Percentiles rank a stretch among this genome's conserved stretches.
These are phyloP conservation scores for Piromyces finnis DNA, from an alignment of 192 early-diverging fungal species.

Conservation along the genomic window DNA sequence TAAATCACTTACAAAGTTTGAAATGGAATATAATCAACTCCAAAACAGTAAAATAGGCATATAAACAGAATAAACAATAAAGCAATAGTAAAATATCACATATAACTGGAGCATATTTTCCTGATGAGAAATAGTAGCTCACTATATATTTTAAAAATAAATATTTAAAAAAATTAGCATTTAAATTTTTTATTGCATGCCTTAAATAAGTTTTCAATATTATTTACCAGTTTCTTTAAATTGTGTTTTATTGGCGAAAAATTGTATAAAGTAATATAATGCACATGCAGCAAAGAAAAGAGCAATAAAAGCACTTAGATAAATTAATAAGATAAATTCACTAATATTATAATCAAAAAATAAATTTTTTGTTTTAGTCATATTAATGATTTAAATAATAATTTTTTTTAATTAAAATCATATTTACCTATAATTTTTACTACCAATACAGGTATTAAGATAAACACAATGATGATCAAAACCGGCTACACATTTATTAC, in stretches of 20 bases:
- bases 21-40: neutral
- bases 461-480: conserved; percentile 31
- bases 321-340: neutral
- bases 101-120: neutral
- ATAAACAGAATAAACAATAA: neutral
- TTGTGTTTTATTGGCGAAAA: neutral
- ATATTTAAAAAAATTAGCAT: too few relatives aligned
- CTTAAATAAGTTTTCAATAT: too few relatives aligned
- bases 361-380: too few relatives aligned
- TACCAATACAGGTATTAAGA: conserved; percentile 22
- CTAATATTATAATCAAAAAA: neutral
- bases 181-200: too few relatives aligned
- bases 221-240: neutral
- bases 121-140: neutral
- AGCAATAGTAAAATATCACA: neutral
- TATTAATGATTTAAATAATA: too few relatives aligned
- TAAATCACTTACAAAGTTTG: neutral
- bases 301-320: neutral
- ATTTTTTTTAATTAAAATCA: too few relatives aligned
- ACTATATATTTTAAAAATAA: too few relatives aligned
- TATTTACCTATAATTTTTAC: conserved; percentile 11
- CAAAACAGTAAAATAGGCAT: neutral
- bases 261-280: neutral
- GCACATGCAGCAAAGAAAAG: neutral
- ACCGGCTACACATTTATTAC: conserved; percentile 30